Percentiles rank a stretch among this genome's conserved stretches.
phyloP scores from a whole-genome alignment of 1,284 basidiomycete genomes.

The Prillingera fragicola region DNA sequence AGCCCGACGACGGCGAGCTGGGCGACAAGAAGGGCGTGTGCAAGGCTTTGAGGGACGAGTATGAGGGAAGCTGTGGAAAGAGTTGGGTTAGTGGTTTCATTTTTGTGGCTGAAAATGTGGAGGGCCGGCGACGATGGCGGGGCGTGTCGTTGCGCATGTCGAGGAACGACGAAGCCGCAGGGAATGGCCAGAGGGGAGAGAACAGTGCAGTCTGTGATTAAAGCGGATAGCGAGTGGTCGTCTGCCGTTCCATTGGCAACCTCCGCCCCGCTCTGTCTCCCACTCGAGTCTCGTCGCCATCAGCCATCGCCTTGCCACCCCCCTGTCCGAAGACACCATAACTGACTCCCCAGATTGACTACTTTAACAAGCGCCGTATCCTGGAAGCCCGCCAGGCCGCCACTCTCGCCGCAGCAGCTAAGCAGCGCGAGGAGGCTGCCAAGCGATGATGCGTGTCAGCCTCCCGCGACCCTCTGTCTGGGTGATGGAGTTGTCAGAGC shows the following conservation, averaged over 20 bases:
- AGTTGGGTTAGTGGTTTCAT: conserved; percentile 46
- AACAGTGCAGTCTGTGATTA: no score
- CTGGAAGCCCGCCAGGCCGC: conserved; percentile 46
- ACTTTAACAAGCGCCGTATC: conserved; percentile 50
- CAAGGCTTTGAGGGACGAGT: conserved; percentile 33
- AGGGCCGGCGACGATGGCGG: background rate
- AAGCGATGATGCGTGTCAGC: conserved; percentile 9
- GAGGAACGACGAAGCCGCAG: no score
- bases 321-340: background rate
- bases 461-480: no score
- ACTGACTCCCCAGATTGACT: conserved; percentile 43
- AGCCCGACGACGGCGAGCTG: conserved; percentile 35
- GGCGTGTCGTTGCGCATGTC: no score
- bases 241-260: no score
- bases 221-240: no score
- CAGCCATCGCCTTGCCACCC: background rate
- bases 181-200: no score
- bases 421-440: conserved; percentile 22
- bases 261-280: background rate
- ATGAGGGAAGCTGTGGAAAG: conserved; percentile 44
- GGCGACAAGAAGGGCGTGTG: conserved; percentile 30
- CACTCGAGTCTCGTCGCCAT: background rate
- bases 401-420: conserved; percentile 42
- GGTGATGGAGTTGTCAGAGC: no score
- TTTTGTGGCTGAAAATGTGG: conserved; percentile 1